A percentile compares a stretch with the other conserved stretches of the same genome.
phyloP scores from a whole-genome alignment of 192 early-diverging fungal genomes.

The Rhizophagus sp. region DNA sequence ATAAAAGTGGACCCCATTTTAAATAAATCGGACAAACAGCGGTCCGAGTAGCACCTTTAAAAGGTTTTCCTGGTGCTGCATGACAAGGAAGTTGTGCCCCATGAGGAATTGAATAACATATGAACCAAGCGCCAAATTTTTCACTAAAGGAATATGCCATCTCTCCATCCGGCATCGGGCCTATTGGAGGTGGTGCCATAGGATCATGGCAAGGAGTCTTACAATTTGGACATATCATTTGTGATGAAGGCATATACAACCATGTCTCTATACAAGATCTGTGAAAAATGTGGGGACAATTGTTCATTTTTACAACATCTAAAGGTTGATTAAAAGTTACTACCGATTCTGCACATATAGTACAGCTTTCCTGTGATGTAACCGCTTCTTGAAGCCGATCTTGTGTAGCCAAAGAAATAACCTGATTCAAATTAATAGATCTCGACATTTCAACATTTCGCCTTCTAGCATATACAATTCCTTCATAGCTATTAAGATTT shows the following conservation, averaged over 20 bases:
- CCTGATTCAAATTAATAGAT: constrained; percentile 3
- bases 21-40: constrained; percentile 36
- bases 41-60: constrained; percentile 29
- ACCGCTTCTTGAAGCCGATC: constrained; percentile 11
- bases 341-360: constrained; percentile 20
- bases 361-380: constrained; percentile 5
- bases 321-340: neutral
- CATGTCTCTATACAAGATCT: constrained; percentile 24
- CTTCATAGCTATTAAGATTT: constrained; percentile 8
- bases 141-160: constrained; percentile 44
- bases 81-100: constrained; percentile 23
- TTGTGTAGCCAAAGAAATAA: neutral
- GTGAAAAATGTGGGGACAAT: constrained; percentile 24
- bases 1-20: constrained; percentile 39
- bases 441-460: neutral
- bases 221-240: constrained; percentile 21
- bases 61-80: neutral
- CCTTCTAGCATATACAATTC: constrained; percentile 10
- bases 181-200: constrained; percentile 25
- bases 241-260: constrained; percentile 20
- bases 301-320: constrained; percentile 21
- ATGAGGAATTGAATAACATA: constrained; percentile 35
- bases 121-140: constrained; percentile 36
- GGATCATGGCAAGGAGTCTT: constrained; percentile 24
- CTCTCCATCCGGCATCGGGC: constrained; percentile 39